Base-by-base conservation (phyloP, 352 stramenopile genomes). In the Globisporangium okanoganense region DNA sequence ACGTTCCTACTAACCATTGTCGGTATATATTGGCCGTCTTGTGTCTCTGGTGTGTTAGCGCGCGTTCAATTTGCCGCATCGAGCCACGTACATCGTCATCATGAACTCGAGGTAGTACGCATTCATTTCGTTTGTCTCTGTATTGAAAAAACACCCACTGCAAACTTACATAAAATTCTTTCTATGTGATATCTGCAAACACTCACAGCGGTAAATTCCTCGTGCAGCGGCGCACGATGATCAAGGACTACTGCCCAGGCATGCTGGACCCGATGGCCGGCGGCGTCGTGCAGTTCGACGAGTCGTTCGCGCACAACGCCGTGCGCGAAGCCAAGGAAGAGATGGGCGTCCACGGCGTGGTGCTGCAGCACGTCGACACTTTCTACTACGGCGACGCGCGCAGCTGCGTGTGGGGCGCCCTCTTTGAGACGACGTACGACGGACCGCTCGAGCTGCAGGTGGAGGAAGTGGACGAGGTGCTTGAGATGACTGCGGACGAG, bases 231-330 rank as follows among this genome's bases (percentile, higher is more conserved):
- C 83, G 88, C 48, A 95, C 85, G 33, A 85, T 89, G 73, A 86
- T 88, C 67, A 96, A 96, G 71, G 88, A 96, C 65, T 96, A 95
- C 56, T 96, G 88, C 58, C 83, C 88, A 0, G 87, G 87, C 0
- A 87, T 87, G 56, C 73, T 94, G 33, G 87, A 96, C 55, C 82
- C 85, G 7, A 88, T 93, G 78, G 76, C 87, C 1, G 87, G 88
- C 13, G 88, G 88, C 13, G 87, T 94, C 31, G 83, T 95, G 35
- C 80, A 91, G 62, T 82, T 78, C 58, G 84, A 72, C 29, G 88
- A 96, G 61, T 68, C 77, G 1, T 85, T 88, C 60, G 73, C 83
- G 6, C 66, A 82, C 27, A 94, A 82, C 53, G 86, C 83, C 3
- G 66, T 69, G 38, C 79, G 87, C 13, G 87, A 96, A 66, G 80